Conservation (phyloP, 2,329 filamentous ascomycete genomes). For the Xylaria hypoxylon region DNA sequence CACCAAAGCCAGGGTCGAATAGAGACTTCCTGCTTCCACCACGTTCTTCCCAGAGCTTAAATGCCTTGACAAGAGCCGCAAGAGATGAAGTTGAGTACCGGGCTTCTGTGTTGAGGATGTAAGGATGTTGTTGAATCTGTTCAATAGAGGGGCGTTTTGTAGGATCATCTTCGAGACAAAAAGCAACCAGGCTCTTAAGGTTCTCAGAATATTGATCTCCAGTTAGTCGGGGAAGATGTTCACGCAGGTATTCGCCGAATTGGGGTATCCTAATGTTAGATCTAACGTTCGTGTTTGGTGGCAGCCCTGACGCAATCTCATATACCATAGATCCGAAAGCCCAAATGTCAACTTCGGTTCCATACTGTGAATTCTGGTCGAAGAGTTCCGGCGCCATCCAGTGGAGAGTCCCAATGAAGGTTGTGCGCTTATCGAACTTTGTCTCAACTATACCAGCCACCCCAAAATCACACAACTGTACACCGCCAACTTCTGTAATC, state of each 20-base stretch:
- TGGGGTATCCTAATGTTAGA: constrained; percentile 64
- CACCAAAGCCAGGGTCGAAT: constrained; percentile 67
- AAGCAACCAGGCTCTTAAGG: constrained; percentile 77
- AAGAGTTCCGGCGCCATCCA: constrained; percentile 90
- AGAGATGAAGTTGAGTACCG: constrained; percentile 74
- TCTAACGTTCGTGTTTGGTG: constrained; percentile 77
- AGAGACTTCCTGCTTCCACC: constrained; percentile 77
- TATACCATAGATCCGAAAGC: constrained; percentile 84
- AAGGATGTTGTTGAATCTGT: constrained; percentile 75
- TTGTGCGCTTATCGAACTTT: constrained; percentile 80
- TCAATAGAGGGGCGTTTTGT: constrained; percentile 76
- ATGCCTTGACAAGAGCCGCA: constrained; percentile 75
- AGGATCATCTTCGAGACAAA: constrained; percentile 77
- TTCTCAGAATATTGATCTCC: constrained; percentile 77
- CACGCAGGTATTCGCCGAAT: constrained; percentile 68
- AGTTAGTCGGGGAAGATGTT: constrained; percentile 75
- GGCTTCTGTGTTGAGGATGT: constrained; percentile 71
- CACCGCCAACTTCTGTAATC: constrained; percentile 78
- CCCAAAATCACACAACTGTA: constrained; percentile 88
- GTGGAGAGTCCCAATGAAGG: constrained; percentile 83
- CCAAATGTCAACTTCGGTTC: constrained; percentile 84
- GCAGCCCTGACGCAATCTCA: constrained; percentile 82
- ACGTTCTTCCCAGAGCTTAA: constrained; percentile 79
- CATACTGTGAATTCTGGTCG: constrained; percentile 72
- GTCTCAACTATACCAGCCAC: constrained; percentile 82